Conservation (phyloP, 768 basidiomycete species). For the Tremella mesenterica region DNA sequence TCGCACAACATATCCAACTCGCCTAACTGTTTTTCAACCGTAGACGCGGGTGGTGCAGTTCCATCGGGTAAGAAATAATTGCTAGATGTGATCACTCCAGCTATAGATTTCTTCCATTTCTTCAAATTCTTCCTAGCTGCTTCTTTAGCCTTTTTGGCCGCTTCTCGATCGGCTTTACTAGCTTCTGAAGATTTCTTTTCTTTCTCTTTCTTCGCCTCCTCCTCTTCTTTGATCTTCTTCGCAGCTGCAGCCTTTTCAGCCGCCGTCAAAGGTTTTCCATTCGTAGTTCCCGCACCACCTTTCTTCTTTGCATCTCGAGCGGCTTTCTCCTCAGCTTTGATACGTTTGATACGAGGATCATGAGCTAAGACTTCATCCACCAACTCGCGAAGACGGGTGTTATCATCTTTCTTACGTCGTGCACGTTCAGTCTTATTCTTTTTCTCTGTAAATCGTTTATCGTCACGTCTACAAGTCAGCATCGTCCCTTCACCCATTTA, state of each 20-base stretch:
- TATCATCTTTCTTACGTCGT: slow-evolving; percentile 94
- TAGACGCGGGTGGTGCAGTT: slow-evolving; percentile 41
- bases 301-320: slow-evolving; percentile 86
- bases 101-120: slow-evolving; percentile 57
- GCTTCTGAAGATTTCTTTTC: slow-evolving; percentile 50
- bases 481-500: too few relatives aligned
- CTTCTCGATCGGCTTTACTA: slow-evolving; percentile 43
- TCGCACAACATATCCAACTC: slow-evolving; percentile 47
- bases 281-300: slow-evolving; percentile 40
- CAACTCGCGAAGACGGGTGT: slow-evolving; percentile 69
- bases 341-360: slow-evolving; percentile 93
- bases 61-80: slow-evolving; percentile 48
- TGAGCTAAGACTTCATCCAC: slow-evolving; percentile 73
- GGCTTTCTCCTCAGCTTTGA: slow-evolving; percentile 93
- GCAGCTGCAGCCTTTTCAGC: slow-evolving; percentile 49
- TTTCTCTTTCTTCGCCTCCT: slow-evolving; percentile 62
- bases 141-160: slow-evolving; percentile 65
- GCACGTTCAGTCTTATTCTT: slow-evolving; percentile 98
- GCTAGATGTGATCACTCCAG: slow-evolving; percentile 44
- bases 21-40: slow-evolving; percentile 46
- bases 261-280: slow-evolving; percentile 45
- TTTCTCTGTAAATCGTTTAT: slow-evolving; percentile 98
- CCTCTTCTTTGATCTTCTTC: slow-evolving; percentile 50
- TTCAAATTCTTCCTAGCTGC: slow-evolving; percentile 48
- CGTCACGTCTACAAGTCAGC: slow-evolving; percentile 64